A percentile compares a stretch with the other conserved stretches of the same genome.
Conservation (phyloP, 139 green algal genomes). For the Chlamydomonas urium region DNA sequence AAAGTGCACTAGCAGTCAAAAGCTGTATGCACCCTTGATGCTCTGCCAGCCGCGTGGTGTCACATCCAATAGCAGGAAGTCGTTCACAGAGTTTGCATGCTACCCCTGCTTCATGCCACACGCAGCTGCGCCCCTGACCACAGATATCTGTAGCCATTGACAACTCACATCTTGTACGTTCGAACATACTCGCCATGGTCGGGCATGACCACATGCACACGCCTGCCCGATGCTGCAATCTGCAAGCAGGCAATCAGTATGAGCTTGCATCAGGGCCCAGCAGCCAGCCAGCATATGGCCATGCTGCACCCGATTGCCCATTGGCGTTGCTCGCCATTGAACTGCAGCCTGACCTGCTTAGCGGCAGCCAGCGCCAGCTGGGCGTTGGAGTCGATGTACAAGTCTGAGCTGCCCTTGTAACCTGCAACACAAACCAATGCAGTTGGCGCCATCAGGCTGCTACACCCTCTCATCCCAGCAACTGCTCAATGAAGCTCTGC, state of each 20-base stretch:
- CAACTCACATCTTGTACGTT: conserved; percentile 69
- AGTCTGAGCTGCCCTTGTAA: conserved; percentile 81
- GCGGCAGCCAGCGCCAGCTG: conserved; percentile 76
- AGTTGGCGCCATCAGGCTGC: background rate
- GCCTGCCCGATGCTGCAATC: conserved; percentile 53
- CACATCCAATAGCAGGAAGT: too few relatives aligned
- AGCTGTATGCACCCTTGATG: too few relatives aligned
- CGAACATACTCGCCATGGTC: conserved; percentile 74
- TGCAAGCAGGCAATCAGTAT: conserved; percentile 28
- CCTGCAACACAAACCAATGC: conserved; percentile 41
- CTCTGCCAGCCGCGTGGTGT: too few relatives aligned
- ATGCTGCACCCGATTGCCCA: background rate
- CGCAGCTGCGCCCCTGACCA: too few relatives aligned
- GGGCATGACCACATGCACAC: conserved; percentile 76
- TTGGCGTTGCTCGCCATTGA: too few relatives aligned
- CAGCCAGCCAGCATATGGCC: background rate
- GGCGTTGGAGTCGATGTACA: conserved; percentile 88
- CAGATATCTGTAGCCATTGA: too few relatives aligned
- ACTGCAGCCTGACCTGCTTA: conserved; percentile 41
- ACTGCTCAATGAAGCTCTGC: background rate
- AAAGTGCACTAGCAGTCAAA: too few relatives aligned
- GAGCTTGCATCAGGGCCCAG: background rate
- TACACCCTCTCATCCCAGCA: background rate
- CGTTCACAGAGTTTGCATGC: too few relatives aligned
- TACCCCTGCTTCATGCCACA: too few relatives aligned